Percentiles rank a stretch among this genome's conserved stretches.
These are phyloP conservation scores for Polygonum maritimum DNA, from an alignment of 148 eudicot species.

Conservation along the genomic window DNA sequence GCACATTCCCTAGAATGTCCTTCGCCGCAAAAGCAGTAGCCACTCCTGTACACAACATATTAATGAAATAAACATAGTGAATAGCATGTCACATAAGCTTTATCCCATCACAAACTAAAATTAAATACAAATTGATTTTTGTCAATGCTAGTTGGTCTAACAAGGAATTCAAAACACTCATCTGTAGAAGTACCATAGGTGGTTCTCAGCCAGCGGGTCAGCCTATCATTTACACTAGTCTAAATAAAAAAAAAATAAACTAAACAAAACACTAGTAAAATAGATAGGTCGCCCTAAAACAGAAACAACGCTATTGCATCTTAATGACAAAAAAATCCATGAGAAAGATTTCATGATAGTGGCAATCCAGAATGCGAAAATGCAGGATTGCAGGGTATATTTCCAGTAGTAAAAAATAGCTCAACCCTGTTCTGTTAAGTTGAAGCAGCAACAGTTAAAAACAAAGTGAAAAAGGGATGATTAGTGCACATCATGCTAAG, in stretches of 20 bases:
- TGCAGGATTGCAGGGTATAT: neutral
- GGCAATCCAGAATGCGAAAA: neutral
- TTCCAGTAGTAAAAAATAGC: neutral
- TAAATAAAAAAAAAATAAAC: neutral
- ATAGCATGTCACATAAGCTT: neutral
- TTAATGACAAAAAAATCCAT: neutral
- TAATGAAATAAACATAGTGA: neutral
- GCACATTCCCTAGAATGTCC: constrained; percentile 91
- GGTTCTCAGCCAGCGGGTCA: neutral
- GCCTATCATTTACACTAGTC: neutral
- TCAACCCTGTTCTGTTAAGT: neutral
- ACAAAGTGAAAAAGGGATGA: neutral
- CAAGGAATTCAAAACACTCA: neutral
- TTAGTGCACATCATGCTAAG: neutral
- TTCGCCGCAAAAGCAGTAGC: constrained; percentile 97
- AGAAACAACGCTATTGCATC: neutral
- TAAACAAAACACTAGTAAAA: neutral
- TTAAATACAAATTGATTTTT: neutral
- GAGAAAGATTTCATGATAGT: neutral
- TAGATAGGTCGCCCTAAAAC: neutral
- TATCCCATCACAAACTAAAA: neutral
- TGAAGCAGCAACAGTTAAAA: neutral
- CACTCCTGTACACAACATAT: constrained; percentile 2
- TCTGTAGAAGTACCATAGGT: neutral
- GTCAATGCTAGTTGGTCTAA: neutral